phyloP scores from a whole-genome alignment of 129 eudicot species.

The Pittosporum tobira region DNA sequence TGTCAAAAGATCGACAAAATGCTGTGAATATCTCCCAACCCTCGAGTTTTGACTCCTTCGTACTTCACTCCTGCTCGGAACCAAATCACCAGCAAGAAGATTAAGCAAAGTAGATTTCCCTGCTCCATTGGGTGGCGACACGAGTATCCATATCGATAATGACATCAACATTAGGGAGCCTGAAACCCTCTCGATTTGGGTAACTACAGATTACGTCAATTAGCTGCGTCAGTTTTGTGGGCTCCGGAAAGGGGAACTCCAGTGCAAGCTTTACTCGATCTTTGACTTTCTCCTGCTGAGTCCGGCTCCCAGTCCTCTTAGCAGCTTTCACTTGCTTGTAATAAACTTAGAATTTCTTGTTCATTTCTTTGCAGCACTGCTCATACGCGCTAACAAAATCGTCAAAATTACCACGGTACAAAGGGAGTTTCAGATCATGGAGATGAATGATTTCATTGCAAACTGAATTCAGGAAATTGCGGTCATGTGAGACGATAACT shows the following conservation, averaged over 20 bases:
- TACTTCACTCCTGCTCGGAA: slow-evolving; percentile 61
- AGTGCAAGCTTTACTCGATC: no score
- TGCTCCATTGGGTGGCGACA: slow-evolving; percentile 88
- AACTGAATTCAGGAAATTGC: slow-evolving; percentile 72
- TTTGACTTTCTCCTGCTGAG: slow-evolving; percentile 65
- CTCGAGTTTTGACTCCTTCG: slow-evolving; percentile 69
- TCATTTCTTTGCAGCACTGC: slow-evolving; percentile 47
- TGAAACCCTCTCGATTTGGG: slow-evolving; percentile 67
- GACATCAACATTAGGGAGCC: slow-evolving; percentile 67
- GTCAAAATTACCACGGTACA: slow-evolving; percentile 74
- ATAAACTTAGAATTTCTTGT: slow-evolving; percentile 34
- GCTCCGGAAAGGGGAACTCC: slow-evolving; percentile 90
- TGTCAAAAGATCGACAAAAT: slow-evolving; percentile 69
- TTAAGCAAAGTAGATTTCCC: slow-evolving; percentile 75
- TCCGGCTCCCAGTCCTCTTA: slow-evolving; percentile 52
- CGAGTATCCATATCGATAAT: slow-evolving; percentile 92
- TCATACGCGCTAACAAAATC: slow-evolving; percentile 75
- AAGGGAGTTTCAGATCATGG: slow-evolving; percentile 66
- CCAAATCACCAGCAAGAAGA: slow-evolving; percentile 70
- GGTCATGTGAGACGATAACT: slow-evolving; percentile 74
- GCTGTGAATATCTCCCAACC: slow-evolving; percentile 78
- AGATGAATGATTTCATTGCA: slow-evolving; percentile 78
- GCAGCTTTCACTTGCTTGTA: slow-evolving; percentile 81
- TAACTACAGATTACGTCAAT: slow-evolving; percentile 74
- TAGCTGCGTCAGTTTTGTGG: slow-evolving; percentile 74